Conservation (phyloP, 2,329 filamentous ascomycete species). For the Colletotrichum abscissum region DNA sequence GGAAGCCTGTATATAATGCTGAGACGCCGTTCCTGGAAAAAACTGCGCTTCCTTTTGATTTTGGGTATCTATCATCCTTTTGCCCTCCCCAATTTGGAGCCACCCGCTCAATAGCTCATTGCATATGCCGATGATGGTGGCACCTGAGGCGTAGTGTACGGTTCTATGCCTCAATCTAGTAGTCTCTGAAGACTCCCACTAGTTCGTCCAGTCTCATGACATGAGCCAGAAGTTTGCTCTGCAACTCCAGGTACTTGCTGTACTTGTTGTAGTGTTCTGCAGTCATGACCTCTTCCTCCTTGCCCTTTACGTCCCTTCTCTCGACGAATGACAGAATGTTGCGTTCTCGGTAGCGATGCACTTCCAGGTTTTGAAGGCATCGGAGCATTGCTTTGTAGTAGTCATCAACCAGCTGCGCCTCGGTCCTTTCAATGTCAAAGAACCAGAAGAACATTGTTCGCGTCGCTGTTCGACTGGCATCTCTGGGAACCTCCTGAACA, state of each 20-base stretch:
- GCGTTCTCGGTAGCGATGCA: conserved; percentile 78
- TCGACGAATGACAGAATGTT: conserved; percentile 84
- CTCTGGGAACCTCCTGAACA: conserved; percentile 92
- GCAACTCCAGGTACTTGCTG: conserved; percentile 69
- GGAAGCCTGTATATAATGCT: not conserved
- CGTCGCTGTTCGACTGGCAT: conserved; percentile 82
- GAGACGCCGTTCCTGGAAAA: not conserved
- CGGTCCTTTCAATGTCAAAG: conserved; percentile 81
- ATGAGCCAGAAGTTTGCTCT: conserved; percentile 81
- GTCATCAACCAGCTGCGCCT: conserved; percentile 78
- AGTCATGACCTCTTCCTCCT: conserved; percentile 83
- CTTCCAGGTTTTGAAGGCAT: conserved; percentile 81
- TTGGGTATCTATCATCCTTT: conserved; percentile 32
- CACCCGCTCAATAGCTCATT: not conserved
- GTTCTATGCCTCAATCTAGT: conserved; percentile 13
- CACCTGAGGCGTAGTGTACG: not conserved
- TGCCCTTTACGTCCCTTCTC: conserved; percentile 85
- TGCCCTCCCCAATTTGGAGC: not conserved
- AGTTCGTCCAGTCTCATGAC: conserved; percentile 86
- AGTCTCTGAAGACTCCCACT: conserved; percentile 85
- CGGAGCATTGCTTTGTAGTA: conserved; percentile 92
- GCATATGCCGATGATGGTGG: not conserved
- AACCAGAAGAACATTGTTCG: conserved; percentile 93
- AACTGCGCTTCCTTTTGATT: conserved; percentile 7
- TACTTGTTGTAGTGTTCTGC: conserved; percentile 77